Conservation (phyloP, 441 rosid species). For the Gossypium gossypioides region DNA sequence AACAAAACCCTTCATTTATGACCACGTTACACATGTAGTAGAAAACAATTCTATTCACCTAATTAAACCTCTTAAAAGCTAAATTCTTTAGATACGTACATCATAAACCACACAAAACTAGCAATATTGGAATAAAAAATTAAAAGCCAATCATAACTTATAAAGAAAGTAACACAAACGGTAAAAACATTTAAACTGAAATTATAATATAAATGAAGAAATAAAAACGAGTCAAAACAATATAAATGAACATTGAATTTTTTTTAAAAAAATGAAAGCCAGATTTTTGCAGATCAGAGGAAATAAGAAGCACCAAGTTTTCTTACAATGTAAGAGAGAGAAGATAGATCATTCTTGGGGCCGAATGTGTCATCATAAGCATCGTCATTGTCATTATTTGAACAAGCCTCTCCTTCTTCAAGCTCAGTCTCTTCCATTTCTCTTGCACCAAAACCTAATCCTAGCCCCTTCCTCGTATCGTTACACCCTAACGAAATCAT, state of each 20-base stretch:
- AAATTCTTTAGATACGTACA: not conserved
- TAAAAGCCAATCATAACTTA: not conserved
- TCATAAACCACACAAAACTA: not conserved
- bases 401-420: constrained; percentile 96
- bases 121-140: not conserved
- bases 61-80: constrained; percentile 1
- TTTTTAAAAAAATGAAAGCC: not conserved
- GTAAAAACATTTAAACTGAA: not conserved
- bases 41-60: not conserved
- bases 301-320: constrained; percentile 1
- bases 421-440: constrained; percentile 82
- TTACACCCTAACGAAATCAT: constrained; percentile 38
- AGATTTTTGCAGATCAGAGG: not conserved
- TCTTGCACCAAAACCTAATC: constrained; percentile 50
- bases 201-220: not conserved
- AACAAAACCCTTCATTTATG: not conserved
- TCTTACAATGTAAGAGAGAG: constrained; percentile 77
- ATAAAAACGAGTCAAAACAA: constrained; percentile 13
- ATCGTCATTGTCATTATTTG: constrained; percentile 36
- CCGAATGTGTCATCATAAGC: constrained; percentile 33
- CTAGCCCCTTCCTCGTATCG: constrained; percentile 53
- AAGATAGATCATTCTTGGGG: constrained; percentile 71
- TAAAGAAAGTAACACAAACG: constrained; percentile 4
- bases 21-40: not conserved
- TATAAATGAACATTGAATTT: not conserved